Base-by-base conservation (phyloP, 441 rosid species). In the Kokia cookei region DNA sequence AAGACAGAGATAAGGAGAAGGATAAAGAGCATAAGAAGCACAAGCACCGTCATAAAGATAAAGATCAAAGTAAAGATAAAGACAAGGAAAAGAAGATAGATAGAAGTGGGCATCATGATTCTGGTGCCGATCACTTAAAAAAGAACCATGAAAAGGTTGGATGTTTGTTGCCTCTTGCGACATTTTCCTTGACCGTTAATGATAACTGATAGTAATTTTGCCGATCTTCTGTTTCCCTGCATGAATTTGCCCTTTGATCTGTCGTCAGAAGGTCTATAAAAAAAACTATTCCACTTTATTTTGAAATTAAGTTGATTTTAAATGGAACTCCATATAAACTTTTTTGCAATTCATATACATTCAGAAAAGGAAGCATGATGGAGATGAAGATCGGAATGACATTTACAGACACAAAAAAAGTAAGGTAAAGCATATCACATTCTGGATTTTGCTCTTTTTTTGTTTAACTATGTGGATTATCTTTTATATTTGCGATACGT, bases 301-400 rank as follows among this genome's bases (percentile, higher is more conserved):
- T 67, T 67, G 24, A 51, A 69, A 32, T 51, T 35, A 19, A 24
- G 7, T 65, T 43, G 2, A 32, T 69, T 54, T 69, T 37, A 48
- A 68, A 50, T 27, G 43, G 61, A 69, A 17, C 19, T 69, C 17
- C 35, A 17, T 58, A 3, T 50, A 64, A 64, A 61, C 22, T 13
- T 19, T 26, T 77, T 63, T 77, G 7, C 57, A 35, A 32, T 67
- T 79, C 45, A 71, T 57, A 58, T 75, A 47, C 60, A 86, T 87
- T 80, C 92, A 94, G 98, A 94, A 92, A 90, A 85, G 98, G 87
- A 94, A 92, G 86, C 97, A 91, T 66, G 97, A 86, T 74, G 97
- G 97, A 51, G 97, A 91, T 54, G 98, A 92, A 82, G 96, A 92
- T 86, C 80, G 86, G 32, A 94, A 83, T 82, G 97, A 91, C 47